Percentiles rank a stretch among this genome's conserved stretches.
phyloP scores from a whole-genome alignment of 2,329 filamentous ascomycete species.

The Whalleya microplaca region DNA sequence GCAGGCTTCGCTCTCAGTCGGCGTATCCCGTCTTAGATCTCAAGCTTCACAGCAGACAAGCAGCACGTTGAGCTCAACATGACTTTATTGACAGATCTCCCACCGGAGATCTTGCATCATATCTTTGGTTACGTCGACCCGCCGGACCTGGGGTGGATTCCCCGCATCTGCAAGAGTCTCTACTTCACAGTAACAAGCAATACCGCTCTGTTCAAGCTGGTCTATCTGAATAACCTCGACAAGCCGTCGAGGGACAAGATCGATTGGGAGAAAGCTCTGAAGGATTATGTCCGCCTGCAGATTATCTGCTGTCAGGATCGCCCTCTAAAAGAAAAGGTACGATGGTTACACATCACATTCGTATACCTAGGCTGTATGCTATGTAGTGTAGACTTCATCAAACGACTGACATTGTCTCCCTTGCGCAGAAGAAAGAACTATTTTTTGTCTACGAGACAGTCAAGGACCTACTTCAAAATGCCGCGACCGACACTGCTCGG shows the following conservation, averaged over 20 bases:
- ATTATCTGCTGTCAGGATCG: conserved; percentile 44
- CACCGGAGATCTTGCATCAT: conserved; percentile 65
- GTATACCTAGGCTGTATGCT: neutral
- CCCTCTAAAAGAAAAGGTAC: conserved; percentile 46
- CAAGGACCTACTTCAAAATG: conserved; percentile 49
- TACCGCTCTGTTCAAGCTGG: conserved; percentile 59
- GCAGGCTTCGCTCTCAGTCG: too few relatives aligned
- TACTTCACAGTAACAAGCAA: conserved; percentile 61
- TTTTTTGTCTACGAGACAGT: conserved; percentile 53
- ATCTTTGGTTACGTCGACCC: conserved; percentile 62
- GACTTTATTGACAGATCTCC: conserved; percentile 48
- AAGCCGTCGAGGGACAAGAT: conserved; percentile 37
- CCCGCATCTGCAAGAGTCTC: conserved; percentile 56
- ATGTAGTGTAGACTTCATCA: neutral
- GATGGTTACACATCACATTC: conserved; percentile 1
- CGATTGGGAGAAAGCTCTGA: conserved; percentile 49
- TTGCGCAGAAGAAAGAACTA: conserved; percentile 46
- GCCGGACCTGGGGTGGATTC: conserved; percentile 57
- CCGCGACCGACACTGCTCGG: conserved; percentile 41
- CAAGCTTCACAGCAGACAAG: neutral
- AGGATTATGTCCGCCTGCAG: conserved; percentile 48
- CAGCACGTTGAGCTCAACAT: conserved; percentile 33
- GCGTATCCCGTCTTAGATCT: neutral
- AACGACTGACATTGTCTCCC: neutral
- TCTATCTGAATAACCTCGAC: conserved; percentile 64